Evolutionary conservation across 192 early-diverging fungal species (phyloP).

Genomic region (Polychytrium aggregatum): DNA sequence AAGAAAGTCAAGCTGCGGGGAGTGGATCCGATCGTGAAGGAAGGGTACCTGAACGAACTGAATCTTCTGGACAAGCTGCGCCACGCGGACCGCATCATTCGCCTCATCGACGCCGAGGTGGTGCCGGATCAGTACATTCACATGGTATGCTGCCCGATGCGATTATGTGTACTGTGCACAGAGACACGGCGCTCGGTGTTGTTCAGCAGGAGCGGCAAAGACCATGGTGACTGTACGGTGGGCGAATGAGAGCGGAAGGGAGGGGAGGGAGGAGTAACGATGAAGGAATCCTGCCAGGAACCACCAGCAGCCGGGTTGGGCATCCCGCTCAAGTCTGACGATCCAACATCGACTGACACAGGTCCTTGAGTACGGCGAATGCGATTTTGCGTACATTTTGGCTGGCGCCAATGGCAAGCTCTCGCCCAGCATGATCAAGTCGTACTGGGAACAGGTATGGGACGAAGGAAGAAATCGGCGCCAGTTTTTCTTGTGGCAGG

Average conservation of each 20-base stretch:
- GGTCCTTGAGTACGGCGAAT: constrained; percentile 83
- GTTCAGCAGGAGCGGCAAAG: too few relatives aligned
- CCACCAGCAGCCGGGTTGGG: neutral
- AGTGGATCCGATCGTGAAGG: constrained; percentile 48
- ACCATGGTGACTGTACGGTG: too few relatives aligned
- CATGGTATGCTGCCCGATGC: constrained; percentile 39
- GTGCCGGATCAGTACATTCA: constrained; percentile 42
- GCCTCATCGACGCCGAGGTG: constrained; percentile 66
- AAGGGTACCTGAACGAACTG: constrained; percentile 80
- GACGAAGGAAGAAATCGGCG: neutral
- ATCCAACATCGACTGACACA: constrained; percentile 8
- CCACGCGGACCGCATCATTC: constrained; percentile 63
- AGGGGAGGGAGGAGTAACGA: too few relatives aligned
- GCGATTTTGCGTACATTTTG: constrained; percentile 57
- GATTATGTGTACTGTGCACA: too few relatives aligned
- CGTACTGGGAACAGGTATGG: constrained; percentile 74
- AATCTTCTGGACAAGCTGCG: constrained; percentile 54
- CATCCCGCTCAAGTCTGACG: neutral
- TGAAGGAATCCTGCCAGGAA: too few relatives aligned
- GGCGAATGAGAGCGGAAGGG: too few relatives aligned
- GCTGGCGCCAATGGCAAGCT: constrained; percentile 30
- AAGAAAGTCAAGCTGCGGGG: constrained; percentile 70
- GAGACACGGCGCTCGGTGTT: neutral
- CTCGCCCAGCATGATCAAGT: constrained; percentile 62
- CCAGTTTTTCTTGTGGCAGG: neutral